These are phyloP conservation scores for Penicillium atrosanguineum DNA, from an alignment of 495 filamentous ascomycete species.

Conservation along the genomic window DNA sequence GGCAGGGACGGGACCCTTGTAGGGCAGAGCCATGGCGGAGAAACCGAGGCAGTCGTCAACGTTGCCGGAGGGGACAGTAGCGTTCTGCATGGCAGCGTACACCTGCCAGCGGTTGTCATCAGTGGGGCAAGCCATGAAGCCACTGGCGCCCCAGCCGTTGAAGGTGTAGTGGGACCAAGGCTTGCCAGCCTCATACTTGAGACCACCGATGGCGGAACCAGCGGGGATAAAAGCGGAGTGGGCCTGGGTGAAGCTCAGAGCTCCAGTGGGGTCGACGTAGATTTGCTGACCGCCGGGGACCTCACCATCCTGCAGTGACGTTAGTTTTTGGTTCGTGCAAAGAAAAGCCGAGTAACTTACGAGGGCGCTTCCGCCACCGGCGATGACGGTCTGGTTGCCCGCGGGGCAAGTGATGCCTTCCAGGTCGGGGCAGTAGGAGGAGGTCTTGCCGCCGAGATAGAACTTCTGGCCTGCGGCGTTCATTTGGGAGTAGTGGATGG, in stretches of 20 bases:
- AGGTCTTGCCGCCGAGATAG: conserved; percentile 39
- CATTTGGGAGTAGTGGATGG: conserved; percentile 40
- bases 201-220: conserved; percentile 47
- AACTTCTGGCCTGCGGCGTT: conserved; percentile 40
- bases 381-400: conserved; percentile 43
- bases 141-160: conserved; percentile 30
- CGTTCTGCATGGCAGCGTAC: conserved; percentile 37
- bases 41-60: conserved; percentile 42
- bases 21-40: conserved; percentile 30
- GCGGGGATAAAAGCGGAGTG: conserved; percentile 57
- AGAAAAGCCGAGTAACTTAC: conserved; percentile 19
- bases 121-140: conserved; percentile 47
- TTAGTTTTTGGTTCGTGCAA: conserved; percentile 1
- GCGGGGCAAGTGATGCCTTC: conserved; percentile 34
- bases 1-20: conserved; percentile 26
- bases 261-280: conserved; percentile 57
- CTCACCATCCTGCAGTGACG: conserved; percentile 36
- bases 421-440: conserved; percentile 38
- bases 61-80: conserved; percentile 38
- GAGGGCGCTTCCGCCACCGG: conserved; percentile 32
- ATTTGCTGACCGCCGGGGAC: conserved; percentile 66
- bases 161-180: conserved; percentile 30
- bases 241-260: conserved; percentile 57
- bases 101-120: conserved; percentile 42
- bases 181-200: conserved; percentile 31